These are phyloP conservation scores for Colletotrichum horii DNA, from an alignment of 2,329 filamentous ascomycete species.

Conservation along the genomic window DNA sequence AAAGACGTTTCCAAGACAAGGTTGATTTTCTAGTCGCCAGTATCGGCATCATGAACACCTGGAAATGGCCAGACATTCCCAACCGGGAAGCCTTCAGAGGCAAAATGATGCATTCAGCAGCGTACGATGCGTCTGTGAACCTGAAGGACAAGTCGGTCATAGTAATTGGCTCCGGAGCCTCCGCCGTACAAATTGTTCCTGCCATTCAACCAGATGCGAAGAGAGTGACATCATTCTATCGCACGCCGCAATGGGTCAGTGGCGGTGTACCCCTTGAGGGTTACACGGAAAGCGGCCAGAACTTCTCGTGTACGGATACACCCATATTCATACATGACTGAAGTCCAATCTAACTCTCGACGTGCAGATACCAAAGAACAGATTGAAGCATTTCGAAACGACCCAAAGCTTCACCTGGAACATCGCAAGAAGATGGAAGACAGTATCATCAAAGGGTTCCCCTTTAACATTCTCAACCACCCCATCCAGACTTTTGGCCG, in stretches of 20 bases:
- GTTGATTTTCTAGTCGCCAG: not conserved
- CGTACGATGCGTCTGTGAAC: not conserved
- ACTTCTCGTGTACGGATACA: not conserved
- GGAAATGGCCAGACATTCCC: not conserved
- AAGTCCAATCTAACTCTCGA: not conserved
- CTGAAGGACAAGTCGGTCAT: not conserved
- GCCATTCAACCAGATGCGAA: not conserved
- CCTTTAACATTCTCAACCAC: not conserved
- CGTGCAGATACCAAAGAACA: not conserved
- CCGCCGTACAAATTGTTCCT: not conserved
- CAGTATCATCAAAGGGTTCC: not conserved
- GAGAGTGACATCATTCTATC: not conserved
- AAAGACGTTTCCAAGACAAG: not conserved
- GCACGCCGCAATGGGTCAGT: not conserved
- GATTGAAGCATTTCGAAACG: not conserved
- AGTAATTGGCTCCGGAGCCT: not conserved
- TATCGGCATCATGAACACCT: not conserved
- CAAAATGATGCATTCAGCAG: not conserved
- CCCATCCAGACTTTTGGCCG: not conserved
- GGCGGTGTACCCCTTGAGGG: not conserved
- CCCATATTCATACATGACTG: no score
- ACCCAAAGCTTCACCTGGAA: not conserved
- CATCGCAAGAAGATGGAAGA: not conserved
- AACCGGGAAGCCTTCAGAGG: not conserved
- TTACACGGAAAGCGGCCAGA: not conserved